Conservation (phyloP, 2,329 filamentous ascomycete species). For the Rosellinia necatrix region DNA sequence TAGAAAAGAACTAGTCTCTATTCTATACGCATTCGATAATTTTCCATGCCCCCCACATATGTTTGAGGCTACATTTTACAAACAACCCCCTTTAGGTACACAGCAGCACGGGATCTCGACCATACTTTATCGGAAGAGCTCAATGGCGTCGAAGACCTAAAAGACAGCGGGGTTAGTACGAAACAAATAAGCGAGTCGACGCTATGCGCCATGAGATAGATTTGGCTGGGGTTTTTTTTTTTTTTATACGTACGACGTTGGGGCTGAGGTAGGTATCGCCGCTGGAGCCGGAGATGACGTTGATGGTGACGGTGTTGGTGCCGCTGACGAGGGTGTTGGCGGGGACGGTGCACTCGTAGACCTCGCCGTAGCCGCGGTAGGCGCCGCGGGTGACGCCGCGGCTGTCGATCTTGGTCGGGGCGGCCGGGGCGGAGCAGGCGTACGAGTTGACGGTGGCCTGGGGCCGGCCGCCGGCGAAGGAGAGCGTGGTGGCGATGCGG, state of each 20-base stretch:
- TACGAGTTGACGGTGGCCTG: constrained; percentile 45
- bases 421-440: constrained; percentile 38
- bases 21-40: too few relatives aligned
- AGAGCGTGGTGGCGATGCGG: constrained; percentile 60
- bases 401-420: constrained; percentile 56
- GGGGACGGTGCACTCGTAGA: constrained; percentile 59
- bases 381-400: constrained; percentile 62
- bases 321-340: constrained; percentile 55
- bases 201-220: too few relatives aligned
- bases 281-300: constrained; percentile 54
- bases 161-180: too few relatives aligned
- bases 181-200: too few relatives aligned
- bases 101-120: too few relatives aligned
- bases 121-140: constrained; percentile 41
- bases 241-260: constrained; percentile 49
- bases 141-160: constrained; percentile 38
- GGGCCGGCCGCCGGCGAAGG: constrained; percentile 60
- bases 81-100: too few relatives aligned
- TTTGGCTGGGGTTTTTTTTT: too few relatives aligned
- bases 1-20: too few relatives aligned
- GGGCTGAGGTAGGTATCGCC: constrained; percentile 54
- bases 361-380: constrained; percentile 60
- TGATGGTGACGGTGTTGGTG: constrained; percentile 58
- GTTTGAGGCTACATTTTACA: too few relatives aligned
- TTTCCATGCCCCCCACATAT: too few relatives aligned